Evolutionary conservation across 805 yeast genomes (phyloP).

Genomic region (Ogataea methanolica): DNA sequence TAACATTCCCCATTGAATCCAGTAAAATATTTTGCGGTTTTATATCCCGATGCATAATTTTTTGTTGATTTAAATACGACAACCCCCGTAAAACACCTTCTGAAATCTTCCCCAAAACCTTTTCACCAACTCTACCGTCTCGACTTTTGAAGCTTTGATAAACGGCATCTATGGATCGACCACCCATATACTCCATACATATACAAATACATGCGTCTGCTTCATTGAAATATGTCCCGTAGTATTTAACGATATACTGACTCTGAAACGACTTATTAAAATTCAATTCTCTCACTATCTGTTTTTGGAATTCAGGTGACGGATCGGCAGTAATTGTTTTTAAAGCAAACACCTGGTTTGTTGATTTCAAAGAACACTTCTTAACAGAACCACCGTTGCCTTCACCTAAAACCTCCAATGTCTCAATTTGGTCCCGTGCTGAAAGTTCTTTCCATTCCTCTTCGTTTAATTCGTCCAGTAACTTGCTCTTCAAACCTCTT

Average conservation of each 20-base stretch:
- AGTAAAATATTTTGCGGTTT: slow-evolving; percentile 93
- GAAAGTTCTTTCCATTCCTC: slow-evolving; percentile 70
- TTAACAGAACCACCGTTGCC: slow-evolving; percentile 92
- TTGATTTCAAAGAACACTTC: slow-evolving; percentile 61
- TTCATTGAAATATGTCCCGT: slow-evolving; percentile 84
- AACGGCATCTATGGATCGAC: slow-evolving; percentile 85
- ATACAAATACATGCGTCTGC: slow-evolving; percentile 78
- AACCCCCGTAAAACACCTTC: slow-evolving; percentile 81
- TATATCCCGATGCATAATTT: slow-evolving; percentile 91
- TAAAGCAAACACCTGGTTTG: slow-evolving; percentile 69
- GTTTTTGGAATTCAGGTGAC: slow-evolving; percentile 83
- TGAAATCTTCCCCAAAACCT: slow-evolving; percentile 86
- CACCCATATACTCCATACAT: slow-evolving; percentile 98
- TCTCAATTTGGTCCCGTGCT: slow-evolving; percentile 55
- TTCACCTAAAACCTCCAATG: slow-evolving; percentile 77
- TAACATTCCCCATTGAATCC: slow-evolving; percentile 73
- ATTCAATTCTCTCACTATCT: slow-evolving; percentile 85
- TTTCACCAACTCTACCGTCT: slow-evolving; percentile 88
- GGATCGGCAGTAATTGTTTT: slow-evolving; percentile 71
- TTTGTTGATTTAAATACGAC: slow-evolving; percentile 80
- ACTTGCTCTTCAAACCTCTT: slow-evolving; percentile 1
- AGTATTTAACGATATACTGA: slow-evolving; percentile 83
- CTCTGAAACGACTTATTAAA: slow-evolving; percentile 80
- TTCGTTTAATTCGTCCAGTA: slow-evolving; percentile 49
- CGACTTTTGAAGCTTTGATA: slow-evolving; percentile 68